Conservation (phyloP, 495 filamentous ascomycete genomes). For the Talaromyces proteolyticus region DNA sequence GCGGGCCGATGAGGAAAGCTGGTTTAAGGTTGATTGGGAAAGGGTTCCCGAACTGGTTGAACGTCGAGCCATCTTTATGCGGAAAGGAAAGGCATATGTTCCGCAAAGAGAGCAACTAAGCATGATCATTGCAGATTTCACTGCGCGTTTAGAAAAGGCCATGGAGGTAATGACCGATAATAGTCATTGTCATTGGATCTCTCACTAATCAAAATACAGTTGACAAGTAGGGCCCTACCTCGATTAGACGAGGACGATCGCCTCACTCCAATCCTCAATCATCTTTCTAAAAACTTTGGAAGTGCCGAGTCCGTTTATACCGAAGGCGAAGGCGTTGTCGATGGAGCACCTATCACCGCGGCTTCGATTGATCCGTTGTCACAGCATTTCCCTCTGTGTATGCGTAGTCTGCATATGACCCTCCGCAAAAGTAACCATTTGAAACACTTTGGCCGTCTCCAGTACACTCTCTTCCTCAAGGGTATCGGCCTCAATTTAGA, state of each 20-base stretch:
- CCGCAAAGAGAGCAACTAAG: conserved; percentile 78
- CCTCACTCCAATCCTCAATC: conserved; percentile 85
- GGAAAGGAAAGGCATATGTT: conserved; percentile 83
- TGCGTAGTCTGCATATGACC: conserved; percentile 80
- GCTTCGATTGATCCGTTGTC: conserved; percentile 76
- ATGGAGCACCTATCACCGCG: conserved; percentile 71
- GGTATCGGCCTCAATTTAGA: conserved; percentile 88
- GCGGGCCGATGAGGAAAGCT: conserved; percentile 68
- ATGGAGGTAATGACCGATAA: conserved; percentile 59
- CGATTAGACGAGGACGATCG: conserved; percentile 96
- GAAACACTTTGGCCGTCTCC: conserved; percentile 89
- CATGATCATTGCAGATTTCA: conserved; percentile 86
- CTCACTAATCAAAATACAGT: conserved; percentile 35
- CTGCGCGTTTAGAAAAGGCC: conserved; percentile 64
- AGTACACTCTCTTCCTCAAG: conserved; percentile 97
- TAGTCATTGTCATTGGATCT: neutral
- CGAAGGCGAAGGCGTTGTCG: conserved; percentile 46
- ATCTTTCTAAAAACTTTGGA: conserved; percentile 87
- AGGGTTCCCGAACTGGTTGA: conserved; percentile 88
- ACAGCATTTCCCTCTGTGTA: conserved; percentile 88
- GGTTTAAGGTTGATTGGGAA: conserved; percentile 96
- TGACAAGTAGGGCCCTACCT: conserved; percentile 83
- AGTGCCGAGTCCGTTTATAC: conserved; percentile 79
- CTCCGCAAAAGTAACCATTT: conserved; percentile 81
- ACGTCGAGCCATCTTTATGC: conserved; percentile 66